Evolutionary conservation across 2,329 filamentous ascomycete genomes (phyloP), one percentile per base, ranked within the genome.

Genomic region (Exserohilum turcica): DNA sequence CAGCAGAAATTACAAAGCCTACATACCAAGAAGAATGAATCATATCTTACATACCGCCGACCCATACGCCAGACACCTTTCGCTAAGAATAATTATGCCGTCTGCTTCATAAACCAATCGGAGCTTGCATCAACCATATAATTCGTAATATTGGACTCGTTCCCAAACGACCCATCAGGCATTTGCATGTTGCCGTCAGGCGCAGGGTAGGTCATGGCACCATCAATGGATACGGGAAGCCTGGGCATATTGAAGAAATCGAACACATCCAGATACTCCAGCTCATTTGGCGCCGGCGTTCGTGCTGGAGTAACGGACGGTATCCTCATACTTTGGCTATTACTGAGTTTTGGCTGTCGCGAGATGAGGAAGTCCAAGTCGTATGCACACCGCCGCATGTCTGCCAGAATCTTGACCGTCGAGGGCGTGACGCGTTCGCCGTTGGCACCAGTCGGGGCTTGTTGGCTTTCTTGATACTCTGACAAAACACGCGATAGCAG

Each of bases 171-270:
- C 8, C 60, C 65, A 12, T 69, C 67, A 6, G 61, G 57, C 54
- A 69, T 55, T 24, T 58, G 66, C 52, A 66, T 63, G 15, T 64
- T 62, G 6, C 67, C 66, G 35, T 68, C 67, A 7, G 62, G 60
- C 2, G 66, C 61, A n/a, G 66, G 61, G 47, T 71, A 72, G 6
- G 59, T 66, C 43, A 67, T 63, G 5, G 62, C 48, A 2, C 64
- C 66, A 43, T 73, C 68, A 55, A 72, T 68, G 1, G 69, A 71
- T 0, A 77, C 74, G 0, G 83, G 83, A 19, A 96, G 77, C 15
- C 91, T 80, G 1, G 92, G 92, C 50, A 95, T 86, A 70, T 96
- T 96, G 80, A 96, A 97, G 70, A 95, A 96, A 64, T 94, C 91
- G 71, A 97, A 96, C 0, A 96, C 90, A 65, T 96, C 92, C 2